phyloP scores from a whole-genome alignment of 805 yeast genomes.

The Saccharomyces mikatae region DNA sequence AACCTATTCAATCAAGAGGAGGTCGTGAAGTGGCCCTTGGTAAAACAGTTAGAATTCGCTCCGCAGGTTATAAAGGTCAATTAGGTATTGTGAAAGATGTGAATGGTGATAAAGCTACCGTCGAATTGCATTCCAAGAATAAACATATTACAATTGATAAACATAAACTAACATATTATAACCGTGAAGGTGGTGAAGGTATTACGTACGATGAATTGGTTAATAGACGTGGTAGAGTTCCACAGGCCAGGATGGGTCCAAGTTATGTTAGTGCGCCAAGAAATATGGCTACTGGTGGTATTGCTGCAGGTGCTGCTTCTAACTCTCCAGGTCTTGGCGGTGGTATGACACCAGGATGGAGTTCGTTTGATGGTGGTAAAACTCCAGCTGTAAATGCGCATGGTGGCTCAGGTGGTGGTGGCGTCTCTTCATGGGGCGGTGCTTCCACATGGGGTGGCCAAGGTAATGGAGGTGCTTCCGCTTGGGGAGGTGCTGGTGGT shows the following conservation, averaged over 20 bases:
- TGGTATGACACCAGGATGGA: slow-evolving; percentile 48
- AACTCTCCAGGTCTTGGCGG: slow-evolving; percentile 29
- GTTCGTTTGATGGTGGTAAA: slow-evolving; percentile 43
- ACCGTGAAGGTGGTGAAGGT: slow-evolving; percentile 55
- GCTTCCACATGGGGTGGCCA: slow-evolving; percentile 36
- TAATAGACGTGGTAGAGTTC: slow-evolving; percentile 39
- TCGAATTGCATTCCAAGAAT: slow-evolving; percentile 87
- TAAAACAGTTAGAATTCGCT: slow-evolving; percentile 78
- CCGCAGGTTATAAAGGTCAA: slow-evolving; percentile 90
- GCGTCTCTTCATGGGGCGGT: slow-evolving; percentile 36
- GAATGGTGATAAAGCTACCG: slow-evolving; percentile 83
- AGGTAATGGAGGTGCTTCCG: slow-evolving; percentile 19
- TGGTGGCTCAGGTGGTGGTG: slow-evolving; percentile 28
- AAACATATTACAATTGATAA: slow-evolving; percentile 82
- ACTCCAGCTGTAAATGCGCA: slow-evolving; percentile 34
- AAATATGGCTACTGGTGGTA: slow-evolving; percentile 30
- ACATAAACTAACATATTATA: slow-evolving; percentile 63
- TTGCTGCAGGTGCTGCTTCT: slow-evolving; percentile 28
- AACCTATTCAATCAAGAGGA: slow-evolving; percentile 39
- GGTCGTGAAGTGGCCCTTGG: slow-evolving; percentile 80
- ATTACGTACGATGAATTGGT: slow-evolving; percentile 74
- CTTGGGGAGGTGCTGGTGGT: slow-evolving; percentile 31
- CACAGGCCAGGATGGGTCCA: slow-evolving; percentile 31
- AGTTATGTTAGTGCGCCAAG: slow-evolving; percentile 30
- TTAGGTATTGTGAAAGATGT: slow-evolving; percentile 91